Conservation (phyloP, 805 yeast genomes). For the Pichia nanzhaoensis region DNA sequence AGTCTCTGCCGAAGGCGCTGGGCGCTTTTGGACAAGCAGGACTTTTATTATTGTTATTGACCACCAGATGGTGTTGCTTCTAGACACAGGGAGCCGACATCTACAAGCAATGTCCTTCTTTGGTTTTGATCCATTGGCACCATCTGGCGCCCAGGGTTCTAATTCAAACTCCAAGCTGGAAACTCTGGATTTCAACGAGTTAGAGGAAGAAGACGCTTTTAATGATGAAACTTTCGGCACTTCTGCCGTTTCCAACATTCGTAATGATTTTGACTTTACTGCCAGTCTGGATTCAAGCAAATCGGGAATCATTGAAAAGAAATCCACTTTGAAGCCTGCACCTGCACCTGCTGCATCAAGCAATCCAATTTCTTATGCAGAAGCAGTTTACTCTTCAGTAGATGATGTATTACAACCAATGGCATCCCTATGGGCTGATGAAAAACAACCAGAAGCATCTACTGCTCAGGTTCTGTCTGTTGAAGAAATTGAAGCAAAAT, state of each 20-base stretch:
- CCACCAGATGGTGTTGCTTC: not conserved
- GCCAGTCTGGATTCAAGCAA: not conserved
- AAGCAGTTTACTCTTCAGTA: constrained; percentile 31
- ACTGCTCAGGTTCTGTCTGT: constrained; percentile 52
- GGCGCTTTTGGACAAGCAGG: too few species aligned
- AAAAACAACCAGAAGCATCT: constrained; percentile 15
- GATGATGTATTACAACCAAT: constrained; percentile 54
- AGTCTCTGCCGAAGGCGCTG: not conserved
- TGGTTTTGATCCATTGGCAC: constrained; percentile 50
- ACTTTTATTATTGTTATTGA: not conserved
- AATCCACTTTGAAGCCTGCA: constrained; percentile 15
- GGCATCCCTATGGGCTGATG: constrained; percentile 62
- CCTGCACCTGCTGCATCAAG: constrained; percentile 18
- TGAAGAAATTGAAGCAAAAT: constrained; percentile 80
- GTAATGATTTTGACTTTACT: constrained; percentile 63
- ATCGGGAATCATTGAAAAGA: not conserved
- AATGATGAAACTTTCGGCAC: constrained; percentile 77
- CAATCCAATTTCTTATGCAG: constrained; percentile 36
- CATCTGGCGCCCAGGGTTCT: constrained; percentile 16
- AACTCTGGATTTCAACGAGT: constrained; percentile 67
- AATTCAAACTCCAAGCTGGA: constrained; percentile 13
- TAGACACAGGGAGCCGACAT: not conserved
- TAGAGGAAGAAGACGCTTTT: constrained; percentile 74
- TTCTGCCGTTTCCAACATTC: constrained; percentile 32
- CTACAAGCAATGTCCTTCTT: constrained; percentile 52